phyloP scores from a whole-genome alignment of 306 rosid genomes.

The Cyclanthera cordifolia region DNA sequence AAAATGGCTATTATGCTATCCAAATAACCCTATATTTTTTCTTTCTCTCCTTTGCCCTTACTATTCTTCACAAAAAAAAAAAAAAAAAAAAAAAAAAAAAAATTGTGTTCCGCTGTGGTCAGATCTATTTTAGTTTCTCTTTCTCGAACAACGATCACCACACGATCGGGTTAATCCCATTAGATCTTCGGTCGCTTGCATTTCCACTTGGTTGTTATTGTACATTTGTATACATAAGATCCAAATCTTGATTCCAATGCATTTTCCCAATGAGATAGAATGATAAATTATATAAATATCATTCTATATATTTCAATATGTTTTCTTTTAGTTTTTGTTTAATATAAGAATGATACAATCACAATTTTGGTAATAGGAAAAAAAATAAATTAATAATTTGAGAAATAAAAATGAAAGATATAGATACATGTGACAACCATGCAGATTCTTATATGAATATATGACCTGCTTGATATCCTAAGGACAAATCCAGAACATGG shows the following conservation, averaged over 20 bases:
- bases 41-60: neutral
- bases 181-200: neutral
- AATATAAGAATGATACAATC: neutral
- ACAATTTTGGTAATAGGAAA: neutral
- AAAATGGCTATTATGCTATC: neutral
- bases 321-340: too few species aligned
- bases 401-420: neutral
- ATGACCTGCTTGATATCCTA: neutral
- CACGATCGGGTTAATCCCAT: neutral
- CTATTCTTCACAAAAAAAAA: neutral
- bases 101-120: neutral
- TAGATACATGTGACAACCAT: neutral
- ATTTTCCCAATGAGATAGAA: constrained; percentile 7
- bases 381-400: neutral
- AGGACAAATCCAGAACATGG: neutral
- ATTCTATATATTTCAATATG: too few species aligned
- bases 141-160: neutral
- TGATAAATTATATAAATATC: neutral
- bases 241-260: neutral
- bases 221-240: neutral
- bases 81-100: neutral
- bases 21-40: constrained; percentile 6
- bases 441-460: neutral
- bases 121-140: neutral
- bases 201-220: neutral